Evolutionary conservation across 2,329 filamentous ascomycete species (phyloP).

Genomic region (Coniochaeta pulveracea): DNA sequence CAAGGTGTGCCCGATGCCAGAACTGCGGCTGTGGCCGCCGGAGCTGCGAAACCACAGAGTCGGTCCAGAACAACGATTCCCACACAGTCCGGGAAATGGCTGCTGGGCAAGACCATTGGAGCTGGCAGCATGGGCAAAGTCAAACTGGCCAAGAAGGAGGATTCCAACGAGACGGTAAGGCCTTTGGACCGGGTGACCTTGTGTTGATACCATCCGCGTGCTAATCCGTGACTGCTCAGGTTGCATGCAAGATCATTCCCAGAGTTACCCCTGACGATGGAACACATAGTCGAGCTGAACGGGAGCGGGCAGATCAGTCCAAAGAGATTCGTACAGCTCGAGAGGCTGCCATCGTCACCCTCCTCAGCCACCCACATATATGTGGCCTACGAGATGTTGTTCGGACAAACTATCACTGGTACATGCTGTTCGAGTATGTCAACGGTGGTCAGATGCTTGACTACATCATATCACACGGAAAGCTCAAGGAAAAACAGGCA

Average conservation of each 20-base stretch:
- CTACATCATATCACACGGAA: conserved; percentile 97
- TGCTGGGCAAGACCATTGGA: conserved; percentile 91
- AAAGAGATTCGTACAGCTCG: conserved; percentile 92
- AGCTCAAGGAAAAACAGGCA: conserved; percentile 95
- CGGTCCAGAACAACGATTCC: conserved; percentile 71
- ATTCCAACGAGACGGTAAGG: conserved; percentile 79
- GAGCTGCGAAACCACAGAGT: conserved; percentile 32
- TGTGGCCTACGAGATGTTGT: conserved; percentile 93
- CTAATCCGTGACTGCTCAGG: too few species aligned
- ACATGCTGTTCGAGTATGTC: conserved; percentile 99
- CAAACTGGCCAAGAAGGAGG: conserved; percentile 83
- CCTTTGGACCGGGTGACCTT: background rate
- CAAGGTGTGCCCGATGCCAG: conserved; percentile 34
- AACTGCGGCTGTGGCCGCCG: conserved; percentile 17
- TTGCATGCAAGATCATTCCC: conserved; percentile 95
- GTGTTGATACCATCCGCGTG: too few species aligned
- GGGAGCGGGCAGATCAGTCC: conserved; percentile 86
- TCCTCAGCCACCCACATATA: conserved; percentile 90
- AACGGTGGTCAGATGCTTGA: conserved; percentile 99
- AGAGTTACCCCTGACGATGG: conserved; percentile 82
- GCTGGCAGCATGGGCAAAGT: conserved; percentile 99
- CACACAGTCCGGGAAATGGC: conserved; percentile 85
- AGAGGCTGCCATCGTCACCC: conserved; percentile 90
- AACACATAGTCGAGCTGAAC: conserved; percentile 57
- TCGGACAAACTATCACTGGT: conserved; percentile 96